Base-by-base conservation (phyloP, 495 filamentous ascomycete genomes). In the Hypoxylon lenormandii region DNA sequence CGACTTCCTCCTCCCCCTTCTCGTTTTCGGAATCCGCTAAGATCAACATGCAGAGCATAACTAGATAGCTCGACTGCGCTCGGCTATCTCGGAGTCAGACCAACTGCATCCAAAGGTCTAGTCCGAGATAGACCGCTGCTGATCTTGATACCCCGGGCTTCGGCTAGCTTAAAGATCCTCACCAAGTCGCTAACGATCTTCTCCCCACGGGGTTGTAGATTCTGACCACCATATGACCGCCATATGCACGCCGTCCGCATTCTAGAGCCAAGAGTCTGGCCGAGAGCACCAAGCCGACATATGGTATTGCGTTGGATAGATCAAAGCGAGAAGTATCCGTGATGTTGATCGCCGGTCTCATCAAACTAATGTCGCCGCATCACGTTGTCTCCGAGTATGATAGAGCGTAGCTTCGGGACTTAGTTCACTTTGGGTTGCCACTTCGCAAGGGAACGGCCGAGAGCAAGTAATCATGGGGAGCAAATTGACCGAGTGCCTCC, bases 401-500 rank as follows among this genome's bases (percentile, higher is more conserved):
- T 47, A 28, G 22, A 56, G 22, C 40, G 33, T 38, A 22, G 42
- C 38, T 45, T 58, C 47, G 37, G 23, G 40, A 2, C 23, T 13
- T 36, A 3, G 33, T 38, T 21, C 5, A 28, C 7, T 16, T 38
- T 16, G 38, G 36, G 16, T 46, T 23, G 22, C 36, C 33, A 22
- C 23, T n/a, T 47, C 10, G 30, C 15, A 5, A 47, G 47, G 58
- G 30, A 42, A 56, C 54, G 18, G 33, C 42, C 60, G 42, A 60
- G 40, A 33, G 13, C n/a, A 21, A 55, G 38, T 21, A 16, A 19
- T 42, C 33, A 36, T 38, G 48, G 18, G 18, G n/a, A 52, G 11
- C 38, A 47, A 60, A 64, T 64, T 48, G 66, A 50, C 66, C 60
- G 60, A 64, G 46, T 33, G 5, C 0, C 16, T 15, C 60, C 66